Conservation (phyloP, 2,329 filamentous ascomycete species). For the Pseudogymnoascus sp. region DNA sequence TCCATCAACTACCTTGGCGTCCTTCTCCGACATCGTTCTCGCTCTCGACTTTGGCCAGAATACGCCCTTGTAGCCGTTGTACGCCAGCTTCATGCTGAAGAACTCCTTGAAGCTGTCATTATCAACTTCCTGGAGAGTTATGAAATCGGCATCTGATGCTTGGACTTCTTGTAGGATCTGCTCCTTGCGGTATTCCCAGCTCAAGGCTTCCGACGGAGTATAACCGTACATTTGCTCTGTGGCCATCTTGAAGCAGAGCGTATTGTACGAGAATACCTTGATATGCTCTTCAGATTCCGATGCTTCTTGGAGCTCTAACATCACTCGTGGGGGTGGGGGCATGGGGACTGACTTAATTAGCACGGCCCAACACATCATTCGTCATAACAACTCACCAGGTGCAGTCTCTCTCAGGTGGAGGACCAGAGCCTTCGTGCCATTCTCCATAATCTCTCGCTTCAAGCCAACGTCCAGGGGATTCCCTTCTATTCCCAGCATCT, state of each 20-base stretch:
- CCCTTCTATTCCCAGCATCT: conserved; percentile 85
- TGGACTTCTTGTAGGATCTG: conserved; percentile 78
- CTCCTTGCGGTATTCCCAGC: conserved; percentile 80
- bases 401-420: conserved; percentile 76
- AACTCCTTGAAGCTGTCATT: conserved; percentile 86
- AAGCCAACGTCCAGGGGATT: conserved; percentile 73
- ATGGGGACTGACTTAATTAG: conserved; percentile 54
- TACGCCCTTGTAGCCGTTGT: conserved; percentile 86
- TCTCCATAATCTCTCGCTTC: conserved; percentile 77
- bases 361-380: conserved; percentile 9
- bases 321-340: conserved; percentile 68
- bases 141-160: conserved; percentile 74
- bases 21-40: conserved; percentile 84
- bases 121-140: conserved; percentile 91
- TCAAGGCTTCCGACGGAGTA: conserved; percentile 70
- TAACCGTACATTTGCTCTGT: conserved; percentile 84
- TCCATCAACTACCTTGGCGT: conserved; percentile 85
- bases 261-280: conserved; percentile 89
- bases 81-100: conserved; percentile 78
- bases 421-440: conserved; percentile 80
- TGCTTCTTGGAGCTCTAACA: conserved; percentile 66
- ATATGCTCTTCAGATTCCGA: conserved; percentile 58
- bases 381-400: conserved; percentile 55
- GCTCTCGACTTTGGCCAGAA: conserved; percentile 88
- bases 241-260: conserved; percentile 87